A percentile compares a stretch with the other conserved stretches of the same genome.
phyloP scores from a whole-genome alignment of 2,329 filamentous ascomycete genomes.

The Cladosporium velox region DNA sequence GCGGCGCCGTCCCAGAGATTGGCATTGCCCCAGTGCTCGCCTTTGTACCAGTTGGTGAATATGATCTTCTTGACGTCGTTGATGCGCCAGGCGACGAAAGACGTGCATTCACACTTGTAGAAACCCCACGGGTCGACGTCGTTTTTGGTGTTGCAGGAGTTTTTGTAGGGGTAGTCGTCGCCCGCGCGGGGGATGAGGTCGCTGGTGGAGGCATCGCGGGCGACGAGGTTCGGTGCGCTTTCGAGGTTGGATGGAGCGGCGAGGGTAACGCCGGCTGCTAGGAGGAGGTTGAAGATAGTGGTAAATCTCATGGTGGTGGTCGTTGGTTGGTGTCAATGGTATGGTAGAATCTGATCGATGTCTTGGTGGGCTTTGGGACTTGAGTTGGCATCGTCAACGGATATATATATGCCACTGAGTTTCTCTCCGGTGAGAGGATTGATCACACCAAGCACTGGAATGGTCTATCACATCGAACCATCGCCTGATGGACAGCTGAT shows the following conservation, averaged over 20 bases:
- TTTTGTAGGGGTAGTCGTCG: neutral
- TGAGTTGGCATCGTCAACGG: no score
- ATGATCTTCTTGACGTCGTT: neutral
- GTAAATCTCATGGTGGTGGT: neutral
- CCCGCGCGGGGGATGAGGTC: neutral
- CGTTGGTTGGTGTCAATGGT: neutral
- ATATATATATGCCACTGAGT: neutral
- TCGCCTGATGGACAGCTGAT: neutral
- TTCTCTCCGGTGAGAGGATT: neutral
- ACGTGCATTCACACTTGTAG: neutral
- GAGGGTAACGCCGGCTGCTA: neutral
- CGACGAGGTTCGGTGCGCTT: neutral
- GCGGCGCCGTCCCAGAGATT: neutral
- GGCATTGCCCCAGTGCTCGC: neutral
- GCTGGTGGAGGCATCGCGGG: no score
- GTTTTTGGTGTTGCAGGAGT: neutral
- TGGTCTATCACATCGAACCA: neutral
- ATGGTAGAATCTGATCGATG: neutral
- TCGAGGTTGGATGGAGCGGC: neutral
- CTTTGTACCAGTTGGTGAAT: constrained; percentile 5
- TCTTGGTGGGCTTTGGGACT: no score
- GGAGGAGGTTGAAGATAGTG: neutral
- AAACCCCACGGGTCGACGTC: neutral
- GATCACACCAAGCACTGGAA: neutral
- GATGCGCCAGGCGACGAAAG: constrained; percentile 9